These are phyloP conservation scores for Spiraea crenata DNA, from an alignment of 331 rosid species.

Conservation along the genomic window DNA sequence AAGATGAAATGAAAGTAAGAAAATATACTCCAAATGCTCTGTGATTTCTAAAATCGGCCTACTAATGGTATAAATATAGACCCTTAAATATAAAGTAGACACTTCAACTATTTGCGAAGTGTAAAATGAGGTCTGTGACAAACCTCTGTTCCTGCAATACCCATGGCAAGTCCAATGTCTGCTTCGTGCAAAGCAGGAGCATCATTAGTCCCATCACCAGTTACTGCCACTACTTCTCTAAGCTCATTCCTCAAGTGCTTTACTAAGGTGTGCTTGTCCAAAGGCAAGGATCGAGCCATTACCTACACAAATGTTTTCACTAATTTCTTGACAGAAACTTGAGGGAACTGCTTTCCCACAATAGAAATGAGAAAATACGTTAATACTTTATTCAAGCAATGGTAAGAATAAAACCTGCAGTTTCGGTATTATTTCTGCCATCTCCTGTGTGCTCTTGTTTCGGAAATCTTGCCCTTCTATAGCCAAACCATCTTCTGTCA, in stretches of 20 bases:
- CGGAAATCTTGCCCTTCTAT: slow-evolving; percentile 91
- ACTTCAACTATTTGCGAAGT: neutral
- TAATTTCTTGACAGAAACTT: neutral
- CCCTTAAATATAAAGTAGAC: neutral
- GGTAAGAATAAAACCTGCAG: slow-evolving; percentile 55
- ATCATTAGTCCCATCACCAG: slow-evolving; percentile 96
- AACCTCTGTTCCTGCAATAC: slow-evolving; percentile 97
- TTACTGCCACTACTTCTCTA: slow-evolving; percentile 88
- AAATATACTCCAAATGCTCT: no score
- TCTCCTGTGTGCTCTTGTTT: slow-evolving; percentile 47
- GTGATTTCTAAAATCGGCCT: no score
- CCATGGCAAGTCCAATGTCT: slow-evolving; percentile 97
- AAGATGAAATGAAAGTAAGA: no score
- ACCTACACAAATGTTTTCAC: slow-evolving; percentile 44
- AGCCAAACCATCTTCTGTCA: slow-evolving; percentile 81
- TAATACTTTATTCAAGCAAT: neutral
- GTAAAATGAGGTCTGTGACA: slow-evolving; percentile 20
- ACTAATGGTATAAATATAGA: neutral
- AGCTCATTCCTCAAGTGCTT: slow-evolving; percentile 54
- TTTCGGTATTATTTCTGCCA: slow-evolving; percentile 70
- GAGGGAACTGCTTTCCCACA: neutral
- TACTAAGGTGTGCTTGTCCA: slow-evolving; percentile 83
- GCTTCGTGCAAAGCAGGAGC: slow-evolving; percentile 98
- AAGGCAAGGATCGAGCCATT: slow-evolving; percentile 92
- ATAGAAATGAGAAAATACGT: neutral